phyloP scores from a whole-genome alignment of 306 rosid species.

The Lathyrus oleraceus region DNA sequence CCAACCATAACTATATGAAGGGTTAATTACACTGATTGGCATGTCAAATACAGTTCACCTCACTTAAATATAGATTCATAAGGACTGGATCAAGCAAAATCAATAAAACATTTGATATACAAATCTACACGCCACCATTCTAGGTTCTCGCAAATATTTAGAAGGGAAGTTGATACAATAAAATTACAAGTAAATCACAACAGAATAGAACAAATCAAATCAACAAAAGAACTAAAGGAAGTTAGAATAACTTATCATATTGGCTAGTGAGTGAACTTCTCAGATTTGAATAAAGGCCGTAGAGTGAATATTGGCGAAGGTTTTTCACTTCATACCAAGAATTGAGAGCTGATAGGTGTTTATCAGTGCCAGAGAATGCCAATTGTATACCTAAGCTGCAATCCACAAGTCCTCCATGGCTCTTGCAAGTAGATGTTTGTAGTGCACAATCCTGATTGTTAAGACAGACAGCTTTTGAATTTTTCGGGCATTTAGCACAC shows the following conservation, averaged over 20 bases:
- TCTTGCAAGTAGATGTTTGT: conserved; percentile 65
- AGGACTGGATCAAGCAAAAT: conserved; percentile 20
- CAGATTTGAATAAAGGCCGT: conserved; percentile 72
- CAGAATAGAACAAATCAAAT: conserved; percentile 25
- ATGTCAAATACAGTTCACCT: conserved; percentile 1
- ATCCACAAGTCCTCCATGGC: conserved; percentile 68
- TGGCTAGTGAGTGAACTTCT: conserved; percentile 81
- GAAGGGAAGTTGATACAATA: not conserved
- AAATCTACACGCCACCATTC: conserved; percentile 43
- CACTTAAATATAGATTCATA: conserved; percentile 18
- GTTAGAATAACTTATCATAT: conserved; percentile 63
- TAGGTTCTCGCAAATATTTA: conserved; percentile 30
- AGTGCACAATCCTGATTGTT: conserved; percentile 81
- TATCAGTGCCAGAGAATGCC: conserved; percentile 95
- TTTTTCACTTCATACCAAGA: conserved; percentile 97
- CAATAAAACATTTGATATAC: conserved; percentile 27
- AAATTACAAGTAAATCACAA: conserved; percentile 30
- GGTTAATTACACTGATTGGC: conserved; percentile 1
- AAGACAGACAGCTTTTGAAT: conserved; percentile 67
- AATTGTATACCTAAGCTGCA: conserved; percentile 86
- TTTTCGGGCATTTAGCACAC: conserved; percentile 64
- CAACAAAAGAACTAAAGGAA: conserved; percentile 31
- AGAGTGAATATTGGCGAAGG: conserved; percentile 90
- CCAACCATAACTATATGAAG: not conserved
- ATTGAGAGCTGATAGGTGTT: conserved; percentile 77